Conservation (phyloP, 176 grass and related monocot species). For the Alopecurus myosuroides region DNA sequence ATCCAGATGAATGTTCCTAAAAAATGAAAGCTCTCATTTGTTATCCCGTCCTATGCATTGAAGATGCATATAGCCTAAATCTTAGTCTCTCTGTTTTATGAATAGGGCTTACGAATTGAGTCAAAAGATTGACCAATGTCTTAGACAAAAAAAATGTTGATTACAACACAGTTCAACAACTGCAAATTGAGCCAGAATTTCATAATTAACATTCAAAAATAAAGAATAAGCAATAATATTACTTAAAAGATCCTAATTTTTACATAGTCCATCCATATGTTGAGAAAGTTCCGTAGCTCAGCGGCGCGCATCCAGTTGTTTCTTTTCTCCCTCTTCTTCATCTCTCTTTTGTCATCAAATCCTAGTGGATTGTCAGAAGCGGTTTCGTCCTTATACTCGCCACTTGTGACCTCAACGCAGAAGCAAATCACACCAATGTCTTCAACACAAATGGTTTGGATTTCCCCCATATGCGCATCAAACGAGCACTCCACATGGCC, state of each 20-base stretch:
- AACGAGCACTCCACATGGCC: neutral
- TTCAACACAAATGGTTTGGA: neutral
- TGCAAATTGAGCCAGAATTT: neutral
- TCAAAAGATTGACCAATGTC: too few relatives aligned
- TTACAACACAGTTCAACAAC: neutral
- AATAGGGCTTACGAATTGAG: too few relatives aligned
- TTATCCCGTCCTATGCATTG: too few relatives aligned
- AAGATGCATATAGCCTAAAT: too few relatives aligned
- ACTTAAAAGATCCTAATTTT: neutral
- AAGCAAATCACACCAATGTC: neutral
- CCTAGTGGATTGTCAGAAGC: neutral
- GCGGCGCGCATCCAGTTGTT: neutral
- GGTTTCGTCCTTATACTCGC: neutral
- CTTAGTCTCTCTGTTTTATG: too few relatives aligned
- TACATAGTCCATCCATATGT: neutral
- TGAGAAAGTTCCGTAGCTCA: neutral
- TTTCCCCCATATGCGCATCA: neutral
- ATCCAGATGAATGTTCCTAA: too few relatives aligned
- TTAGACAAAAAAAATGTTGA: too few relatives aligned
- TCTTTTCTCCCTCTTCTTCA: neutral
- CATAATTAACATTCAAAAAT: too few relatives aligned
- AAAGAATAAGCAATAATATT: neutral
- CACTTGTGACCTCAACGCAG: neutral
- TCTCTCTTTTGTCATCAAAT: neutral
- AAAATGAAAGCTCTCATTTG: too few relatives aligned